Base-by-base conservation (phyloP, 2,329 filamentous ascomycete genomes). In the Calonectria naviculata region DNA sequence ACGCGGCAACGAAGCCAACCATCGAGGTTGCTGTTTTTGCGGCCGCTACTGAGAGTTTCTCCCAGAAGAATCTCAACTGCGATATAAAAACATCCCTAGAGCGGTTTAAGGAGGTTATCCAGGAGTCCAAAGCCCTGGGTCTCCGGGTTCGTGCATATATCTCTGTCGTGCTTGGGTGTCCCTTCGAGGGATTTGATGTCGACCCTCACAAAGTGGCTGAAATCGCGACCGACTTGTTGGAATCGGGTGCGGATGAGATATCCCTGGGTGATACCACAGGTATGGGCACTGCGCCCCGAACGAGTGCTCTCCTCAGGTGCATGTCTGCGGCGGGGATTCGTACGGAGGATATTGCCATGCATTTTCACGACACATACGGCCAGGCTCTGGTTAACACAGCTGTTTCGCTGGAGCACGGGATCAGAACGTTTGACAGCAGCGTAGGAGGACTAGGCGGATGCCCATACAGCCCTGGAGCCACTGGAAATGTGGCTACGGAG, bases 241-340 rank as follows among this genome's bases (percentile, higher is more conserved):
- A 95, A 79, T 94, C 96, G 87, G 95, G 95, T 21, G 95, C 94
- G 24, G 94, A 97, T 79, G 95, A 98, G 86, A 95, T 98, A 75
- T 94, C 93, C 1, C 89, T 98, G 0, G 95, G 95, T 8, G 95
- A 98, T 79, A 98, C 95, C 0, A 96, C 95, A 0, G 95, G 95
- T 21, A 95, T 97, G 89, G 95, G 95, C 36, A 97, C 94, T 0
- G 92, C 91, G n/a, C 92, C 91, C 21, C 86, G 90, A 67, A 94
- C 93, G 3, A 85, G 87, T 67, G 89, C 90, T 67, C 84, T 95
- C 56, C 85, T 95, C 69, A 87, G 88, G 73, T 91, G 91, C 67
- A 84, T 95, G 82, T 83, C 87, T 10, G 88, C 90, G 1, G 93
- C 93, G 2, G 93, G 92, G 0, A 88, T 97, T 21, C 88, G 92